Evolutionary conservation across 1,139 yeast genomes (phyloP).

Genomic region (Kodamaea arcana): DNA sequence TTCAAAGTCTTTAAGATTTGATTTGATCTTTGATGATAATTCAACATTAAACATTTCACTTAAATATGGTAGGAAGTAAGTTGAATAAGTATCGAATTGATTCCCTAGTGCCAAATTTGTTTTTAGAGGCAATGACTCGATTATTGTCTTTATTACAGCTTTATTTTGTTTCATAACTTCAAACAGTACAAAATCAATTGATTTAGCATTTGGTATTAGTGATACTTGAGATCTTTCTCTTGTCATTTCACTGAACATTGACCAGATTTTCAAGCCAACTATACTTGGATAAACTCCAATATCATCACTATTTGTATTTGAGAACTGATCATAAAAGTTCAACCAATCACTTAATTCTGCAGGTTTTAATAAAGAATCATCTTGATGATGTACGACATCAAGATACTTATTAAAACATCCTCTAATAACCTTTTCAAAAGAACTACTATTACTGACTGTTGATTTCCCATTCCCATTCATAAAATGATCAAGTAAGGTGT

Average conservation of each 20-base stretch:
- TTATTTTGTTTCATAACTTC: slow-evolving; percentile 31
- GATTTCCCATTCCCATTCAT: slow-evolving; percentile 38
- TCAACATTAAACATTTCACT: slow-evolving; percentile 43
- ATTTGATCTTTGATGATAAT: slow-evolving; percentile 24
- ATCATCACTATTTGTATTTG: slow-evolving; percentile 28
- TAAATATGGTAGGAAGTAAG: slow-evolving; percentile 43
- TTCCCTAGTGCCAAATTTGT: slow-evolving; percentile 28
- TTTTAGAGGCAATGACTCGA: slow-evolving; percentile 26
- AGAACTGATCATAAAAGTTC: slow-evolving; percentile 55
- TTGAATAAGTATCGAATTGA: slow-evolving; percentile 26
- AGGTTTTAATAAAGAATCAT: slow-evolving; percentile 61
- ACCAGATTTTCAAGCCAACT: slow-evolving; percentile 61
- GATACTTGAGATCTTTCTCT: slow-evolving; percentile 20
- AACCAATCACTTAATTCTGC: slow-evolving; percentile 73
- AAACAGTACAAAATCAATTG: slow-evolving; percentile 40
- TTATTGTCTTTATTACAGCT: slow-evolving; percentile 21
- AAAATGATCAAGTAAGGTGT: slow-evolving; percentile 30
- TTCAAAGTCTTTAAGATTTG: slow-evolving; percentile 22
- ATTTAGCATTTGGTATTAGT: slow-evolving; percentile 35
- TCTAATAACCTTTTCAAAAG: slow-evolving; percentile 59
- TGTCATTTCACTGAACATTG: slow-evolving; percentile 60
- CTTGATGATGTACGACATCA: slow-evolving; percentile 53
- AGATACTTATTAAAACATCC: slow-evolving; percentile 72
- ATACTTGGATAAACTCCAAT: slow-evolving; percentile 52
- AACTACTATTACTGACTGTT: slow-evolving; percentile 40